Evolutionary conservation across 257 asterid genomes (phyloP), one percentile per base, ranked within the genome.

Genomic region (Nicotiana tomentosiformis): DNA sequence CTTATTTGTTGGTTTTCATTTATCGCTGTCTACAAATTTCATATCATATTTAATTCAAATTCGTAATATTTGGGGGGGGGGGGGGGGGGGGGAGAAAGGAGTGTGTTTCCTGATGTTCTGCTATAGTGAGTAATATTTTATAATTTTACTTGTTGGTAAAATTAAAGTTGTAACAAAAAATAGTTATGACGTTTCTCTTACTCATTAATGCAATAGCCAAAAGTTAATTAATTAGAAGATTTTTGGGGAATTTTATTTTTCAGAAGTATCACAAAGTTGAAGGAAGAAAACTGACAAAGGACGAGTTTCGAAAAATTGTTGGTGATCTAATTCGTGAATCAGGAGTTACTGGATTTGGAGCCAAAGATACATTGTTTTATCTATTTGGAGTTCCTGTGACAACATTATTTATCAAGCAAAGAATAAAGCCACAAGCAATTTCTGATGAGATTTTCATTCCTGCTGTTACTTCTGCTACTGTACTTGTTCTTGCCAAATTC

Each of bases 271-370:
- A 91, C 57, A 66, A 74, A 53, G 91, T 82, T 10, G 83, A 86
- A 69, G 95, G 88, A 49, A 91, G 83, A 64, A 51, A 84, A 1
- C 57, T 93, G 80, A 88, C 78, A 3, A 87, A 88, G 82, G 97
- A 95, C 62, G 91, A 92, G 46, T 93, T 93, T 62, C 90, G 89
- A 70, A 86, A 89, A 80, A 89, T 93, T 35, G 82, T 94, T 43
- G 81, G 78, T 67, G 91, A 89, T 17, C 87, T 94, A 82, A 90
- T 89, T 39, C 55, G 74, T 37, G 94, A 91, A 46, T 89, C 90
- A 10, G 96, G 96, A 70, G 86, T 93, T 3, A 93, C 93, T 26
- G 93, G 90, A 35, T 77, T 85, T 70, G 98, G 92, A 84, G 95
- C 93, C 39, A 93, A 88, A 82, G 97, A 93, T 78, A 82, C 90